Evolutionary conservation across 2,329 filamentous ascomycete species (phyloP), one percentile per base, ranked within the genome.

Genomic region (Neonectria punicea): DNA sequence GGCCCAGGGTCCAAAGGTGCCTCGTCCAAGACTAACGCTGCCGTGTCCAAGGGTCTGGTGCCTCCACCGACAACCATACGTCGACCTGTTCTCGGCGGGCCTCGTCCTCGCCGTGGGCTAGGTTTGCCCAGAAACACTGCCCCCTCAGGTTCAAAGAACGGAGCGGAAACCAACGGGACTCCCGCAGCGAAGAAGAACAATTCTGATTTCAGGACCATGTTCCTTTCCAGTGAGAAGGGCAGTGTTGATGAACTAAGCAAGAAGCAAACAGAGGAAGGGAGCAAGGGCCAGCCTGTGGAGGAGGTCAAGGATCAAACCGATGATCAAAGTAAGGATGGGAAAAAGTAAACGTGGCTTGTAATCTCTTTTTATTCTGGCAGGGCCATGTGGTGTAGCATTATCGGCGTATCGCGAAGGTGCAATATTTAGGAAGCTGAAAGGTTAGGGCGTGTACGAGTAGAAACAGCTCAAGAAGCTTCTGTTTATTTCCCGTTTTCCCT

Each of bases 151-250:
- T 50, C 61, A 13, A 64, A 66, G 14, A 59, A 66, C 8, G 55
- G 58, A 3, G 28, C 70, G 61, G 55, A 77, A 67, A 58, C 66
- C 36, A 75, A 80, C 50, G 76, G 76, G 25, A 61, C 66, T 4
- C 57, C 59, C 49, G 60, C 77, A 53, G 70, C 76, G 18, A 76
- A 75, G 69, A 87, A 86, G 79, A 87, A 81, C 71, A 88, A 88
- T 75, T 84, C 85, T 2, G 86, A 88, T 72, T 88, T 88, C 70
- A 87, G 85, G 75, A 84, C 85, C n/a, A 77, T 86, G 73, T 82
- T 86, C 58, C 70, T 85, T 8, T 70, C 71, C 14, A 68, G 72
- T 20, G 66, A 63, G 28, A 62, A 73, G 47, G 59, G 55, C 9
- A 58, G 63, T 28, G 55, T 57, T 25, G 57, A 51, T 25, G 44